Evolutionary conservation across 768 basidiomycete genomes (phyloP), one percentile per base, ranked within the genome.

Genomic region (Suillus luteus): DNA sequence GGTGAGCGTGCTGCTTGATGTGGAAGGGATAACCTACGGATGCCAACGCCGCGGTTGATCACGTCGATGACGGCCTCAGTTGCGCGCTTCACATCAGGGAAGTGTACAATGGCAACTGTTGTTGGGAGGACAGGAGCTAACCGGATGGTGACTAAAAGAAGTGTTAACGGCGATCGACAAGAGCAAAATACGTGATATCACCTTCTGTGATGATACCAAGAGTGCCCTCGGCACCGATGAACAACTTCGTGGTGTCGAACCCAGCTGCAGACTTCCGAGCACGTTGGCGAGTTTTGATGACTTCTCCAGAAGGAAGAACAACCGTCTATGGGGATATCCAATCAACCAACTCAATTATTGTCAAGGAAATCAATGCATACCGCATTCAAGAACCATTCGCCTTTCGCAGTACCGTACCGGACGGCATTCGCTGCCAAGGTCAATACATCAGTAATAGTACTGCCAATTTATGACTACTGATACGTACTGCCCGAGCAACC

Each of bases 121-220:
- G 92, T 94, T 1, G 93, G 92, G 2, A 96, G 73, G 1, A 93
- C 74, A 0, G 95, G 95, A 1, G 95, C 85, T 11, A 97, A 81
- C 5, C 92, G 82, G 52, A 96, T 81, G 0, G 94, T 96, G 10
- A 89, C 91, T 91, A 59, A 9, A 62, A n/a, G 46, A 46, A n/a
- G 24, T 35, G 44, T 22, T 12, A 43, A 59, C 11, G 10, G 52
- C 52, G 7, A 38, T 40, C 22, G 37, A 40, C 37, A 40, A 40
- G 24, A 57, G 15, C 15, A 46, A 17, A 17, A 38, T 31, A 11
- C 55, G 37, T 54, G 41, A 40, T 43, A 11, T 40, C 62, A 85
- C 91, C 87, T 81, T 97, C 95, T 0, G 93, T 95, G 19, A 97
- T 83, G 59, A 97, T 93, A 1, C 95, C 95, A 27, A 96, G 79